Evolutionary conservation across 306 rosid species (phyloP), one percentile per base, ranked within the genome.

Genomic region (Gynostemma pentaphyllum): DNA sequence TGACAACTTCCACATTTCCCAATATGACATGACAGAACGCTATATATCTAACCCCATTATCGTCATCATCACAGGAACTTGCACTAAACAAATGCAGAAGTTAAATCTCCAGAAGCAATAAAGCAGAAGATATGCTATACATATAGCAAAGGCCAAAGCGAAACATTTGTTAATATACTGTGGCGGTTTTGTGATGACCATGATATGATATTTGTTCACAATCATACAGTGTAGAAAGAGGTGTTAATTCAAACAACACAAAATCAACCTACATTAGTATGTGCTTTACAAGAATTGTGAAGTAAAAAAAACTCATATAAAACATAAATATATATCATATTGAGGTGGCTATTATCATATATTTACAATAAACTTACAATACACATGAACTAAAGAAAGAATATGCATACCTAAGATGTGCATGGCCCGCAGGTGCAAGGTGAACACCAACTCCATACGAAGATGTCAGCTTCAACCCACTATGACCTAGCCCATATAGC

Each of bases 1-100:
- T 16, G 50, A 73, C 59, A 18, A 60, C 50, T 68, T 73, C 77
- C 15, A 44, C 72, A 61, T 60, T 73, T 21, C 77, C 77, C 77
- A 73, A 37, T 21, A 73, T 51, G 9, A 73, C 69, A 61, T 52
- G 69, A 64, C 77, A 73, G 36, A 73, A 68, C 27, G 61, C 51
- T 32, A 73, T 61, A 69, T 73, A 26, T 50, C 69, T 67, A 39
- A 73, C 65, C 49, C 69, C 77, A 39, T 67, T 68, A 48, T 67
- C 73, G 26, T 73, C 77, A 67, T 67, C 77, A 67, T 59, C 73
- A 42, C 69, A 67, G 36, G 49, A 30, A 36, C 34, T 60, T 45
- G 77, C 72, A 61, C 77, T 73, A 67, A 45, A 67, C 64, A 39
- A 61, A 62, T 56, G 39, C 46, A 67, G 48, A 52, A 6, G 29